phyloP scores from a whole-genome alignment of 495 filamentous ascomycete genomes.

The Penicillium alfredii region DNA sequence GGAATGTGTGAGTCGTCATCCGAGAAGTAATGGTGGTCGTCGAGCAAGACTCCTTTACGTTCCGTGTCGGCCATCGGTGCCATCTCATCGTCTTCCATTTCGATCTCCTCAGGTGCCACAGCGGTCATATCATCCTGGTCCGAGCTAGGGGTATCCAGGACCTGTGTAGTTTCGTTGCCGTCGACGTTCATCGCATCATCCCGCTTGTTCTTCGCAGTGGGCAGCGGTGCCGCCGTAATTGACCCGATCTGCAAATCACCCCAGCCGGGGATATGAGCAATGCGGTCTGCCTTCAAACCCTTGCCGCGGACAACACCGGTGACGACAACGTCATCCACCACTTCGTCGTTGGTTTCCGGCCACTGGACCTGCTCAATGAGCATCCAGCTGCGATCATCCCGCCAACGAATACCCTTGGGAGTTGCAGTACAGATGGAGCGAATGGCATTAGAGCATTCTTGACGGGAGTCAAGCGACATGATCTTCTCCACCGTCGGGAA shows the following conservation, averaged over 20 bases:
- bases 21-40: conserved; percentile 97
- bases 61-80: conserved; percentile 49
- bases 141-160: conserved; percentile 62
- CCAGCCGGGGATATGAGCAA: conserved; percentile 90
- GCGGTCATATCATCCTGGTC: conserved; percentile 78
- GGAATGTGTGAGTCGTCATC: conserved; percentile 72
- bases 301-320: conserved; percentile 84
- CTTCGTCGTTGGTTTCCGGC: conserved; percentile 44
- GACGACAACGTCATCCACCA: conserved; percentile 56
- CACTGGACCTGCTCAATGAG: conserved; percentile 76
- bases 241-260: conserved; percentile 92
- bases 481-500: conserved; percentile 86
- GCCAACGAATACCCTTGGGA: conserved; percentile 88
- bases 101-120: conserved; percentile 76
- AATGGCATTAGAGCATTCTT: conserved; percentile 84
- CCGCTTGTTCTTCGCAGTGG: conserved; percentile 46
- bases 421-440: conserved; percentile 82
- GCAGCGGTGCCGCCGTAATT: conserved; percentile 65
- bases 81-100: conserved; percentile 66
- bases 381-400: conserved; percentile 93
- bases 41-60: conserved; percentile 78
- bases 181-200: conserved; percentile 70
- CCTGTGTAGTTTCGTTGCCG: conserved; percentile 37
- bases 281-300: conserved; percentile 78
- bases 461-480: conserved; percentile 73